Evolutionary conservation across 2,329 filamentous ascomycete species (phyloP).

Genomic region (Fusarium gaditjirri): DNA sequence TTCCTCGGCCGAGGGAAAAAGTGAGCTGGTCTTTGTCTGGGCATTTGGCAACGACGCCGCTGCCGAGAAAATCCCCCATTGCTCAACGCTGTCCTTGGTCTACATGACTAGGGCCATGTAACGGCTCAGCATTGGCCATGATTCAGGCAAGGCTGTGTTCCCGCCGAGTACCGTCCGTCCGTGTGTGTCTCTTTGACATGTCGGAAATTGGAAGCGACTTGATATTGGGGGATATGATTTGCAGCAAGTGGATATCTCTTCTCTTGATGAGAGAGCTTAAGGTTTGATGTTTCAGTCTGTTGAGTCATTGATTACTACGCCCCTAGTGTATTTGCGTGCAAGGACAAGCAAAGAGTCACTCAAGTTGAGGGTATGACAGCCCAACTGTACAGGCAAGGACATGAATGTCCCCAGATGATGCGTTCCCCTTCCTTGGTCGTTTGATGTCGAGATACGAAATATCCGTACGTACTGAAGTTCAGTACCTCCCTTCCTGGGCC

Average conservation of each 20-base stretch:
- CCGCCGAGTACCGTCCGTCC: neutral
- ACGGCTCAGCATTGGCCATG: conserved; percentile 14
- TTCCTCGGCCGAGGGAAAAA: conserved; percentile 20
- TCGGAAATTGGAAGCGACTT: conserved; percentile 20
- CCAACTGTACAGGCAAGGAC: neutral
- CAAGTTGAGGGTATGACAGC: conserved; percentile 14
- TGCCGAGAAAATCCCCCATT: conserved; percentile 29
- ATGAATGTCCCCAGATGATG: neutral
- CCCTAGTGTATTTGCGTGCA: conserved; percentile 4
- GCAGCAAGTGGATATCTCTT: conserved; percentile 1
- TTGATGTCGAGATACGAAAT: neutral
- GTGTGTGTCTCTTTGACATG: neutral
- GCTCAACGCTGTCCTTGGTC: conserved; percentile 1
- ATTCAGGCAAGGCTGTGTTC: conserved; percentile 9
- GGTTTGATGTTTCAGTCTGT: conserved; percentile 16
- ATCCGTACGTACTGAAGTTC: neutral
- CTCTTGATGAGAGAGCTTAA: neutral
- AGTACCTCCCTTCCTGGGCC: neutral
- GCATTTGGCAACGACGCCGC: conserved; percentile 25
- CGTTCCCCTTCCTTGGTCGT: neutral
- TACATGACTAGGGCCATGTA: conserved; percentile 13
- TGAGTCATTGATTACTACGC: neutral
- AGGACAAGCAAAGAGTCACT: conserved; percentile 19
- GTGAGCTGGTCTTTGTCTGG: conserved; percentile 23
- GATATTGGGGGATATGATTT: conserved; percentile 13